phyloP scores from a whole-genome alignment of 2,329 filamentous ascomycete genomes.

The Dryadomyces quercus-mongolicae region DNA sequence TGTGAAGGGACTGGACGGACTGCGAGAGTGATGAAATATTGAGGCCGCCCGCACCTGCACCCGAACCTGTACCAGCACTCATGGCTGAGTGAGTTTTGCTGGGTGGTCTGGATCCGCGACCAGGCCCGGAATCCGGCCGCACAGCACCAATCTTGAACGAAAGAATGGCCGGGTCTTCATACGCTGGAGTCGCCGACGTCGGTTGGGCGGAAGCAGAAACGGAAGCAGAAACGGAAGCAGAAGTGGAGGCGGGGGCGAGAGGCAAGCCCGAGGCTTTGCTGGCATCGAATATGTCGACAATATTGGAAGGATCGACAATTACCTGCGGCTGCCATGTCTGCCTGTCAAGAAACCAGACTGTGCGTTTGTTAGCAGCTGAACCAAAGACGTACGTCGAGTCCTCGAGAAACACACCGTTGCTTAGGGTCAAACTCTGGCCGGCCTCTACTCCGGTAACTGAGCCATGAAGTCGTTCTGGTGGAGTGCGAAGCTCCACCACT shows the following conservation, averaged over 20 bases:
- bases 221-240: neutral
- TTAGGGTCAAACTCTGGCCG: conserved; percentile 56
- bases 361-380: neutral
- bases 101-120: neutral
- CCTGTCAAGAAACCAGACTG: conserved; percentile 27
- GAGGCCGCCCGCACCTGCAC: neutral
- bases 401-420: conserved; percentile 49
- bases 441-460: conserved; percentile 56
- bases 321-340: conserved; percentile 25
- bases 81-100: neutral
- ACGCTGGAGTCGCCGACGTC: conserved; percentile 7
- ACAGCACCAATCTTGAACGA: conserved; percentile 6
- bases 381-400: no score
- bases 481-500: conserved; percentile 45
- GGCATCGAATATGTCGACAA: conserved; percentile 10
- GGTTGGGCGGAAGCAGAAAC: neutral
- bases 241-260: neutral
- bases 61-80: neutral
- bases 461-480: conserved; percentile 54
- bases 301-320: conserved; percentile 34
- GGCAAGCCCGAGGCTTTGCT: conserved; percentile 2
- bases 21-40: neutral
- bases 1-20: neutral
- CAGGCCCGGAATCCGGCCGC: neutral
- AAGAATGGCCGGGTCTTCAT: conserved; percentile 12